phyloP scores from a whole-genome alignment of 1,284 basidiomycete species.

The Sporisorium exsertum region DNA sequence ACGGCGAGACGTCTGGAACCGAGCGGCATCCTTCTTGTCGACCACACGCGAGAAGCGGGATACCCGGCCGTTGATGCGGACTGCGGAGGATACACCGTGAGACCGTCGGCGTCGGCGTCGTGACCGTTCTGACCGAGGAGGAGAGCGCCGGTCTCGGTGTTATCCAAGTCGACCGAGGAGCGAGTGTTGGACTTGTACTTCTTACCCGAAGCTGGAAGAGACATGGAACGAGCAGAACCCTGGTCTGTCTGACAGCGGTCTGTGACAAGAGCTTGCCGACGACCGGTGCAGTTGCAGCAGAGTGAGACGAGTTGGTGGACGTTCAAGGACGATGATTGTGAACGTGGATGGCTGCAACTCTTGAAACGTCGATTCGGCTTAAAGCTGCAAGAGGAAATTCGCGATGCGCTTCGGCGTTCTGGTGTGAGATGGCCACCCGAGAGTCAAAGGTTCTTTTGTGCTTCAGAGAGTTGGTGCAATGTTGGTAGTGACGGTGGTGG shows the following conservation, averaged over 20 bases:
- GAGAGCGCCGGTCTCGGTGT: constrained; percentile 42
- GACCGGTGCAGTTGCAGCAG: constrained; percentile 9
- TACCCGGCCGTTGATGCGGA: constrained; percentile 14
- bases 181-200: constrained; percentile 48
- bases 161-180: constrained; percentile 43
- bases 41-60: constrained; percentile 19
- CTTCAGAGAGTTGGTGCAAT: too few species aligned
- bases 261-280: constrained; percentile 1
- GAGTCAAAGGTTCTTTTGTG: too few species aligned
- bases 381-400: neutral
- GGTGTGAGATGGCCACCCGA: neutral
- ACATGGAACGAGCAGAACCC: constrained; percentile 29
- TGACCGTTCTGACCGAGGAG: constrained; percentile 38
- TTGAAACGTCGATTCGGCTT: neutral
- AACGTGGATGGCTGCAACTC: neutral
- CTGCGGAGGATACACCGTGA: constrained; percentile 25
- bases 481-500: too few species aligned
- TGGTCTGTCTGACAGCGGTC: constrained; percentile 15
- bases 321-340: neutral
- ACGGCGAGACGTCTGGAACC: constrained; percentile 40
- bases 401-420: neutral
- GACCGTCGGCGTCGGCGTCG: constrained; percentile 24
- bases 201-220: constrained; percentile 30
- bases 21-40: constrained; percentile 45
- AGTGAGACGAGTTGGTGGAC: constrained; percentile 4